phyloP scores from a whole-genome alignment of 129 eudicot genomes.

The Oenanthe sinensis region DNA sequence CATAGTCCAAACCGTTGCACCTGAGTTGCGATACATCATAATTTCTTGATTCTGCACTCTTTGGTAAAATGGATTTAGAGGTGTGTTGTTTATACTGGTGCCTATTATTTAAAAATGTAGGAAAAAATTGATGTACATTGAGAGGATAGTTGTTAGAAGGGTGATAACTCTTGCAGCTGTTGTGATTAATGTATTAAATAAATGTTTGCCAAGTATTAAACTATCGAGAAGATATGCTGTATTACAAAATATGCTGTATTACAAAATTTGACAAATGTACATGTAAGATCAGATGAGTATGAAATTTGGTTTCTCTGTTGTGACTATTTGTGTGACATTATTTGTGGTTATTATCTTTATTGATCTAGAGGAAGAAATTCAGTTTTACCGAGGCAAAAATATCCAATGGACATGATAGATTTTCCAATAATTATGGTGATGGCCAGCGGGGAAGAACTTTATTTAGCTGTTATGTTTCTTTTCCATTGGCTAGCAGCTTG shows the following conservation, averaged over 20 bases:
- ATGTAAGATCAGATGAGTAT: neutral
- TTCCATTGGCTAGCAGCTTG: too few relatives aligned
- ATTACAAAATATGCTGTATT: neutral
- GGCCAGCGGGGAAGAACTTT: too few relatives aligned
- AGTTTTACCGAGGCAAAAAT: too few relatives aligned
- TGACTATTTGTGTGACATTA: too few relatives aligned
- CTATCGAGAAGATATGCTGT: neutral
- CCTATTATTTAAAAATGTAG: neutral
- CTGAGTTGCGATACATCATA: neutral
- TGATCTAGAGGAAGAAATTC: too few relatives aligned
- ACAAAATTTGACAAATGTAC: neutral
- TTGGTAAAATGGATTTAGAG: neutral
- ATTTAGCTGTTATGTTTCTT: too few relatives aligned
- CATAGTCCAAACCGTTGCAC: slow-evolving; percentile 21
- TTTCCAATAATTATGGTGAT: too few relatives aligned
- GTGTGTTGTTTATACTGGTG: neutral
- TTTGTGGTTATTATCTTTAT: too few relatives aligned
- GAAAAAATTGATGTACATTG: slow-evolving; percentile 9
- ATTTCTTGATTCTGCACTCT: neutral
- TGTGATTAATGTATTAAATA: slow-evolving; percentile 11
- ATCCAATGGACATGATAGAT: too few relatives aligned
- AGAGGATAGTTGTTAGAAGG: slow-evolving; percentile 9
- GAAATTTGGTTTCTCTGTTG: too few relatives aligned
- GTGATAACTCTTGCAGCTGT: neutral
- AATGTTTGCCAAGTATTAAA: neutral